Conservation (phyloP, 352 stramenopile species). For the Globisporangium camurandrum region DNA sequence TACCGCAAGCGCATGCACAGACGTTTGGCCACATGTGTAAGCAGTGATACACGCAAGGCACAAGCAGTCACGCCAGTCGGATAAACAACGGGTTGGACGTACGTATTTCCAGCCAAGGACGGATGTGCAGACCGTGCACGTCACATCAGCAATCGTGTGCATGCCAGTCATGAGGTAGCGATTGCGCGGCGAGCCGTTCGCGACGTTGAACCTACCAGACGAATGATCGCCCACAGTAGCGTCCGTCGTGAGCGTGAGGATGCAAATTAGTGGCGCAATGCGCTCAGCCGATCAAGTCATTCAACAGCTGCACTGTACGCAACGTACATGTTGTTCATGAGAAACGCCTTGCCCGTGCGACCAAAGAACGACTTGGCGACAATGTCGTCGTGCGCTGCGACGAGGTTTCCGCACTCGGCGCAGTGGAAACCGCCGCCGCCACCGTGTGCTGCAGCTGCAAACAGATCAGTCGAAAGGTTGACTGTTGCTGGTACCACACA, state of each 20-base stretch:
- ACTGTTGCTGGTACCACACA: slow-evolving; percentile 1
- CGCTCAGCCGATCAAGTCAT: too few relatives aligned
- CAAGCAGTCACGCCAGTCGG: background rate
- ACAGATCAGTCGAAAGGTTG: slow-evolving; percentile 36
- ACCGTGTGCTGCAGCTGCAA: slow-evolving; percentile 30
- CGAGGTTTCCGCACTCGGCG: slow-evolving; percentile 48
- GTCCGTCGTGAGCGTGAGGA: background rate
- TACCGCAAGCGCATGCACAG: slow-evolving; percentile 12
- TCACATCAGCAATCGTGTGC: slow-evolving; percentile 69
- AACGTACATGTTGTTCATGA: slow-evolving; percentile 75
- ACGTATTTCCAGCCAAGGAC: slow-evolving; percentile 84
- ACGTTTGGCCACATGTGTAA: slow-evolving; percentile 2
- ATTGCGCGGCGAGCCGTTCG: slow-evolving; percentile 43
- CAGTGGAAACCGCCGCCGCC: slow-evolving; percentile 56
- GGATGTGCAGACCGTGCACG: slow-evolving; percentile 48
- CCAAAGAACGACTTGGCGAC: slow-evolving; percentile 78
- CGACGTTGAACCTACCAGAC: slow-evolving; percentile 72
- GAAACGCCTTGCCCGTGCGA: slow-evolving; percentile 62
- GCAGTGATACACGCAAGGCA: background rate
- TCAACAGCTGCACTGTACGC: slow-evolving; percentile 1
- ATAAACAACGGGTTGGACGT: slow-evolving; percentile 4
- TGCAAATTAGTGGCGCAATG: background rate
- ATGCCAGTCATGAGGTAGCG: slow-evolving; percentile 77
- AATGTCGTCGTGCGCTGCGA: slow-evolving; percentile 61
- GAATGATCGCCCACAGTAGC: background rate